A percentile compares a stretch with the other conserved stretches of the same genome.
Evolutionary conservation across 108 stramenopile species (phyloP).

Genomic region (Pseudonitzschia pungens): DNA sequence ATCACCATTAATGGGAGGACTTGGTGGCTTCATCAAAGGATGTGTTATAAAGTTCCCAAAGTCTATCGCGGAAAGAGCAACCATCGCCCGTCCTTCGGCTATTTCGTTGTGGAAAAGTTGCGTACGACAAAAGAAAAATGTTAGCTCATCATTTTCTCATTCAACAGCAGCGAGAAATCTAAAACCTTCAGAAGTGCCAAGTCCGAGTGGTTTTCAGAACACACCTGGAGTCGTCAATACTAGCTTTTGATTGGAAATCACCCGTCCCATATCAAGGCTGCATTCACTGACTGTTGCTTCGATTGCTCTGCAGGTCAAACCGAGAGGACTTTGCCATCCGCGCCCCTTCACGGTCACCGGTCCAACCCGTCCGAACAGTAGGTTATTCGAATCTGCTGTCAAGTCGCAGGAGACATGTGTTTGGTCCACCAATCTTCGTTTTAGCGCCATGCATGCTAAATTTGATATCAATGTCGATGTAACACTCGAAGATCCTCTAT

Average conservation of each 20-base stretch:
- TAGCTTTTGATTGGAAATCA: slow-evolving; percentile 45
- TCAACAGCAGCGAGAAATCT: slow-evolving; percentile 10
- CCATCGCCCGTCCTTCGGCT: slow-evolving; percentile 54
- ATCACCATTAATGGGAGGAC: neutral
- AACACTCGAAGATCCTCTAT: slow-evolving; percentile 12
- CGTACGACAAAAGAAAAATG: neutral
- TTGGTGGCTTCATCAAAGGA: slow-evolving; percentile 49
- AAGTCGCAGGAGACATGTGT: slow-evolving; percentile 55
- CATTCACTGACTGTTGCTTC: slow-evolving; percentile 57
- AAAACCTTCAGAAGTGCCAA: no score
- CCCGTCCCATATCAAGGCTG: slow-evolving; percentile 43
- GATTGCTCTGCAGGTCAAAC: slow-evolving; percentile 57
- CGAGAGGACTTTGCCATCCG: slow-evolving; percentile 45
- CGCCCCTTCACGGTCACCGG: slow-evolving; percentile 60
- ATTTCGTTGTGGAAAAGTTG: neutral
- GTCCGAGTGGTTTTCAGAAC: no score
- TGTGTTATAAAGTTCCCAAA: slow-evolving; percentile 67
- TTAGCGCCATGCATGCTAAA: slow-evolving; percentile 51
- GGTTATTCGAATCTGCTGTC: slow-evolving; percentile 29
- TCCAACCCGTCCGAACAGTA: slow-evolving; percentile 42
- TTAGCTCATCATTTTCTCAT: no score
- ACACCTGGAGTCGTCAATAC: slow-evolving; percentile 44
- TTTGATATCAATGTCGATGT: slow-evolving; percentile 52
- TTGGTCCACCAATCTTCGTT: slow-evolving; percentile 42
- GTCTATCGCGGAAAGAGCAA: slow-evolving; percentile 50